Base-by-base conservation (phyloP, 2,329 filamentous ascomycete genomes). In the Sclerotinia borealis region DNA sequence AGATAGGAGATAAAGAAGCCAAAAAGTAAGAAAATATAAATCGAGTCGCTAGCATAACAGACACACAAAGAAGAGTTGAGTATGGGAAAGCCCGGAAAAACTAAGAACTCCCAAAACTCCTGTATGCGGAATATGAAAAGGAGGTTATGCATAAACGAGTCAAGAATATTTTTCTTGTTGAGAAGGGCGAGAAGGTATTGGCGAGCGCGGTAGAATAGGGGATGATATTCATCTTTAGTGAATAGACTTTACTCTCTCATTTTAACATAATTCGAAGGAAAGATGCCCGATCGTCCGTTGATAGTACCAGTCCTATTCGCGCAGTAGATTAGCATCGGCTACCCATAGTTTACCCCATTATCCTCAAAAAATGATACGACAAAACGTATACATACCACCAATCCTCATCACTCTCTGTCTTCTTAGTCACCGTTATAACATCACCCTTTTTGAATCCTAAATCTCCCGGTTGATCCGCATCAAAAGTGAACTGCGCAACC, bases 401-500 rank as follows among this genome's bases (percentile, higher is more conserved):
- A 76, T 98, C 93, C 63, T 92, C 93, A 64, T 91, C 90, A 70
- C 90, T 97, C 5, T 98, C 91, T 6, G 93, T 98, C 77, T 90
- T 90, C 80, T 99, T 97, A 63, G 96, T 76, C 64, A 99, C 92
- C 1, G 92, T 97, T 68, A 99, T 97, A 63, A 98, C 77, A 36
- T 99, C 95, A 25, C 95, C 95, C 81, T 99, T 99, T 80, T 96
- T 96, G 78, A 99, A 99, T 0, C 89, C 91, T 63, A 98, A 76
- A 75, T 99, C 93, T 5, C 93, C 93, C 0, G 92, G 87, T 76
- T 97, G 93, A 72, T 96, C 93, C 0, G 92, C 88, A 67, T 98
- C 93, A 74, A 99, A 99, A 2, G 91, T 96, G 77, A 90, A 98
- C 66, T 97, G 81, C 2, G 95, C 95, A 25, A 97, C 82, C 0